Percentiles rank a stretch among this genome's conserved stretches.
Evolutionary conservation across 345 rosid species (phyloP).

Genomic region (Aquilaria sinensis): DNA sequence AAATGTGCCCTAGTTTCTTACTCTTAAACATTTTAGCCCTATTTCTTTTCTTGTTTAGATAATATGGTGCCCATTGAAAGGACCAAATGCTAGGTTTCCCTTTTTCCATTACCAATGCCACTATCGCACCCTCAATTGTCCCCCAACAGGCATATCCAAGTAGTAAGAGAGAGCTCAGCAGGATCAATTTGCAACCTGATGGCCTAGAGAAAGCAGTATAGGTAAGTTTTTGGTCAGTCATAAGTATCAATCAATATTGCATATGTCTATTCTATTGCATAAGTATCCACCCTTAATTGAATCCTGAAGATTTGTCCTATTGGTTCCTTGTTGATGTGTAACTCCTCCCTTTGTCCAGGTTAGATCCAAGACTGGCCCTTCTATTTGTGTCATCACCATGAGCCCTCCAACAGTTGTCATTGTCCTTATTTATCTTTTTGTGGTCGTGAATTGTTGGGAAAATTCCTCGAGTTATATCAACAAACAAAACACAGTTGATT

Average conservation of each 20-base stretch:
- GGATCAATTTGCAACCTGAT: conserved; percentile 59
- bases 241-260: background rate
- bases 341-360: conserved; percentile 43
- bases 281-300: conserved; percentile 48
- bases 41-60: too few species aligned
- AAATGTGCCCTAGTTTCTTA: too few species aligned
- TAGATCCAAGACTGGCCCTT: conserved; percentile 54
- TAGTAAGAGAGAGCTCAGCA: conserved; percentile 75
- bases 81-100: conserved; percentile 54
- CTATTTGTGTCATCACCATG: conserved; percentile 76
- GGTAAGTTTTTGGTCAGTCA: background rate
- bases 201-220: conserved; percentile 26
- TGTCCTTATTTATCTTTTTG: conserved; percentile 66
- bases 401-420: conserved; percentile 81
- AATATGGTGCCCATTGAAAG: conserved; percentile 47
- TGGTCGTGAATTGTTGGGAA: conserved; percentile 49
- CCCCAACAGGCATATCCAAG: conserved; percentile 78
- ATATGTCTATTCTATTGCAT: background rate
- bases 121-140: conserved; percentile 48
- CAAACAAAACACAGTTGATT: too few species aligned
- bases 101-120: conserved; percentile 66
- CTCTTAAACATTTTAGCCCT: too few species aligned
- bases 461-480: too few species aligned
- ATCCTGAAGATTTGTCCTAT: conserved; percentile 35
- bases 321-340: conserved; percentile 23